Conservation (phyloP, 1,139 yeast species). For the Diutina ranongensis region DNA sequence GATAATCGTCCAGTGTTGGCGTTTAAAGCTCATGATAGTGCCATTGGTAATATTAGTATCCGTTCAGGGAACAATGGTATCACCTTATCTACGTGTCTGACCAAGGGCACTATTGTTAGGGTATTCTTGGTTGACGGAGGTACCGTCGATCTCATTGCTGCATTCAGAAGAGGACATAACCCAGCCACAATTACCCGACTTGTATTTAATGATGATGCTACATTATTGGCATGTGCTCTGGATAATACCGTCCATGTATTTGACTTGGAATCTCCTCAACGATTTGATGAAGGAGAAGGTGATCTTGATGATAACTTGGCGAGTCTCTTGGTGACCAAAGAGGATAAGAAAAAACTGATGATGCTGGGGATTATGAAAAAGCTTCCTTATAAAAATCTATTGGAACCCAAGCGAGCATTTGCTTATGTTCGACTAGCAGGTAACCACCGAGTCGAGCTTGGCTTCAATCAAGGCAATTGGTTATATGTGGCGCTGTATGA, state of each 20-base stretch:
- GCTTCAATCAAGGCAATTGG: slow-evolving; percentile 23
- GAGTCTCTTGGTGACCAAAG: slow-evolving; percentile 18
- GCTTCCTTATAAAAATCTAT: slow-evolving; percentile 31
- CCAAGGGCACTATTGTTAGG: background rate
- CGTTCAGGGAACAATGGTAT: background rate
- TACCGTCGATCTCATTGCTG: background rate
- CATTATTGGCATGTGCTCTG: slow-evolving; percentile 1
- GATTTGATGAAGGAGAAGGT: slow-evolving; percentile 7
- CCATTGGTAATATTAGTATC: background rate
- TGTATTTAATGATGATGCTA: background rate
- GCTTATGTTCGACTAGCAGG: slow-evolving; percentile 31
- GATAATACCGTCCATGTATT: slow-evolving; percentile 1
- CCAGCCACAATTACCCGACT: background rate
- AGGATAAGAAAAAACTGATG: slow-evolving; percentile 15
- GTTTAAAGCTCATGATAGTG: slow-evolving; percentile 3
- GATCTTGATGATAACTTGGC: slow-evolving; percentile 33
- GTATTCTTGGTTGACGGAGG: background rate
- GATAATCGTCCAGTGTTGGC: slow-evolving; percentile 1
- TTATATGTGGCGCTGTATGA: slow-evolving; percentile 27
- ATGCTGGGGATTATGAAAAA: slow-evolving; percentile 19
- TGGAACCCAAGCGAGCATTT: slow-evolving; percentile 33
- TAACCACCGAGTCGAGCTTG: slow-evolving; percentile 25
- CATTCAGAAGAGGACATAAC: slow-evolving; percentile 2
- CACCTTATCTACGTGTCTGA: background rate
- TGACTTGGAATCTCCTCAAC: background rate